Base-by-base conservation (phyloP, 2,329 filamentous ascomycete species). In the Colletotrichum echinochloae region DNA sequence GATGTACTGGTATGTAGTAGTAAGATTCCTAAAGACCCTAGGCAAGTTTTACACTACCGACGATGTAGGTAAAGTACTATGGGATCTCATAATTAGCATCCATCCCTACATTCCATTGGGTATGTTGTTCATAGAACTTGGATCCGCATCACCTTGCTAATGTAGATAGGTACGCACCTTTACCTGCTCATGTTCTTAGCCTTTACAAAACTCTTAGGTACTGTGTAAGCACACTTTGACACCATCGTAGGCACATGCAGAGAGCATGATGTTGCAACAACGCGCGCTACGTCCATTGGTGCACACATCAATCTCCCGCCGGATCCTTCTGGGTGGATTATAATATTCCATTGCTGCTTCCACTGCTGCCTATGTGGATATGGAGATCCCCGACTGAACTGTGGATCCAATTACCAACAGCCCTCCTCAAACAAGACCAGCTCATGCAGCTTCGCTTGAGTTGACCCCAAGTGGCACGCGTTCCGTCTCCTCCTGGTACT, bases 401-500 rank as follows among this genome's bases (percentile, higher is more conserved):
- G 28, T 41, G 33, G 26, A 20, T 44, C 54, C n/a, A 37, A n/a
- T 44, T 35, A 26, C 33, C 30, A 16, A 20, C 26, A 12, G 28
- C 44, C 44, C 20, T 65, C n/a, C 18, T 18, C 5, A 52, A 55
- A 20, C 18, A 20, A 14, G 30, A 26, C 26, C 23, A 16, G 57
- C 44, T 41, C 14, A 55, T 66, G 66, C 66, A 35, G 12, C 46
- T 44, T 66, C 66, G 66, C 66, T 66, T 66, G 56, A 55, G 39
- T 66, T 70, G 62, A 61, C 66, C 63, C 49, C n/a, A 56, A 66
- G 63, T 70, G 44, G 63, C 63, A 66, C 23, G n/a, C 11, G 33
- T 14, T 51, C 35, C 26, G 49, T 52, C 20, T 20, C 44, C 18
- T 28, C 41, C n/a, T 57, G 35, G 64, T 46, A 44, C 41, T 9